Conservation (phyloP, 2,329 filamentous ascomycete species). For the Geosmithia flava region DNA sequence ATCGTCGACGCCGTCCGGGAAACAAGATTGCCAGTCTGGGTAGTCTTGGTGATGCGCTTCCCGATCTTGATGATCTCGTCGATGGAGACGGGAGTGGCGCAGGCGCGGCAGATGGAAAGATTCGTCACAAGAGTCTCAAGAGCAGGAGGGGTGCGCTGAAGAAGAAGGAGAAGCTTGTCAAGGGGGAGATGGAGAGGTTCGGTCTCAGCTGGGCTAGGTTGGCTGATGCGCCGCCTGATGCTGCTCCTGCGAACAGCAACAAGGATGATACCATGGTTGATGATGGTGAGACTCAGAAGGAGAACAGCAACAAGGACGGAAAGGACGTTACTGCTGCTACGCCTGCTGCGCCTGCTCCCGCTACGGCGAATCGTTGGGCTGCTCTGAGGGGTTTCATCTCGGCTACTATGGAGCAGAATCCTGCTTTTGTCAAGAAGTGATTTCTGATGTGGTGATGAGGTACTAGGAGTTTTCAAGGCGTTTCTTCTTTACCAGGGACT, state of each 20-base stretch:
- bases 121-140: slow-evolving; percentile 63
- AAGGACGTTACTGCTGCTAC: background rate
- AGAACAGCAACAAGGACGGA: slow-evolving; percentile 3
- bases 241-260: background rate
- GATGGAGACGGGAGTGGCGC: slow-evolving; percentile 13
- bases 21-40: slow-evolving; percentile 74
- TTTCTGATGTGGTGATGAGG: no score
- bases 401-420: slow-evolving; percentile 79
- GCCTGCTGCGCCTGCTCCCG: slow-evolving; percentile 9
- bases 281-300: background rate
- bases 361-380: slow-evolving; percentile 56
- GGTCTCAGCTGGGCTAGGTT: slow-evolving; percentile 71
- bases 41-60: slow-evolving; percentile 68
- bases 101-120: slow-evolving; percentile 31
- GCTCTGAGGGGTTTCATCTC: slow-evolving; percentile 76
- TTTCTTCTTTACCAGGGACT: no score
- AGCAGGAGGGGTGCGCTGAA: slow-evolving; percentile 70
- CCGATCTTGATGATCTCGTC: slow-evolving; percentile 40
- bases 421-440: slow-evolving; percentile 44
- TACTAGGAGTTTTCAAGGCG: no score
- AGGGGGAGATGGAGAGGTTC: slow-evolving; percentile 73
- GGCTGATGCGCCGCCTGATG: slow-evolving; percentile 22
- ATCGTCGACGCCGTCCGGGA: slow-evolving; percentile 38
- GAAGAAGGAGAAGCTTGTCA: slow-evolving; percentile 69
- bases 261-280: background rate